Evolutionary conservation across 352 stramenopile genomes (phyloP).

Genomic region (Phytophthora tubulina): DNA sequence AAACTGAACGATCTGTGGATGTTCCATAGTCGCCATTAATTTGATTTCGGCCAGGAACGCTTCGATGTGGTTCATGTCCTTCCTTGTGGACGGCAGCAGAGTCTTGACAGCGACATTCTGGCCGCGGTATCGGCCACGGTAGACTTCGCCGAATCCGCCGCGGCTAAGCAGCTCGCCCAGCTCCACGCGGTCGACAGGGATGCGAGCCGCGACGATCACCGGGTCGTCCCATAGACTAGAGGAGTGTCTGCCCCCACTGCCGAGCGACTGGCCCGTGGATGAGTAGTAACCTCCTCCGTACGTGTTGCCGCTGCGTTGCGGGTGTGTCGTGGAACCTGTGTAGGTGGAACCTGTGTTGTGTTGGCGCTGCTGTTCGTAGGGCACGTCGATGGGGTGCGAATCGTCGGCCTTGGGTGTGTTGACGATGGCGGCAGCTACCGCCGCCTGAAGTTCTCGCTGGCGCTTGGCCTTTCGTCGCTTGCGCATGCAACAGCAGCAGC

Average conservation of each 20-base stretch:
- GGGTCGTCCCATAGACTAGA: slow-evolving; percentile 50
- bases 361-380: slow-evolving; percentile 26
- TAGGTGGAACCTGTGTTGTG: slow-evolving; percentile 38
- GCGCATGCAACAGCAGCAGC: slow-evolving; percentile 39
- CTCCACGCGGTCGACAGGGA: slow-evolving; percentile 51
- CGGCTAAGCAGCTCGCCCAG: slow-evolving; percentile 44
- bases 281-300: slow-evolving; percentile 22
- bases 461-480: slow-evolving; percentile 29
- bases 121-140: slow-evolving; percentile 42
- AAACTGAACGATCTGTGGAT: slow-evolving; percentile 48
- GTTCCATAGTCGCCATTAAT: slow-evolving; percentile 48
- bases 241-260: slow-evolving; percentile 18
- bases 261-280: slow-evolving; percentile 8
- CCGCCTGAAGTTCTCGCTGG: slow-evolving; percentile 30
- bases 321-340: slow-evolving; percentile 27
- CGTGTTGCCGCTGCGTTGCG: slow-evolving; percentile 22
- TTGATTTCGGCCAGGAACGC: slow-evolving; percentile 56
- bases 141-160: slow-evolving; percentile 53
- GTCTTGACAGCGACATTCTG: slow-evolving; percentile 54
- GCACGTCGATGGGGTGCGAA: slow-evolving; percentile 29
- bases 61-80: slow-evolving; percentile 50
- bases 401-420: slow-evolving; percentile 33
- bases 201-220: slow-evolving; percentile 46
- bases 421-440: slow-evolving; percentile 27
- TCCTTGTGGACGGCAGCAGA: slow-evolving; percentile 41